These are phyloP conservation scores for Exutisphaerella laricina DNA, from an alignment of 2,329 filamentous ascomycete genomes.

Conservation along the genomic window DNA sequence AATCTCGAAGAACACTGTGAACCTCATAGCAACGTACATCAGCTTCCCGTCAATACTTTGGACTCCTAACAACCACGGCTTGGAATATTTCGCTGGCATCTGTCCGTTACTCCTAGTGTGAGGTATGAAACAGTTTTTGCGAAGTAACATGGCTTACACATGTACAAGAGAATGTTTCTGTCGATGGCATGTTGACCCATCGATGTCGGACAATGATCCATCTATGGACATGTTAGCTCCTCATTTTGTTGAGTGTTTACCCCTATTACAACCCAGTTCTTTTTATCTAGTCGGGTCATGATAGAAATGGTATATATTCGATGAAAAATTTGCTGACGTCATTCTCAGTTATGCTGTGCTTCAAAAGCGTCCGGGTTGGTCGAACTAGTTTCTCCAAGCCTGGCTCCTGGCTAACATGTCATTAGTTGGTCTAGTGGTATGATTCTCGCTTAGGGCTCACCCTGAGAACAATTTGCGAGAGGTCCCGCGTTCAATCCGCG, in stretches of 20 bases:
- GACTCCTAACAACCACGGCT: slow-evolving; percentile 16
- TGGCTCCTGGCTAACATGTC: not conserved
- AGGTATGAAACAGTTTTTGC: no score
- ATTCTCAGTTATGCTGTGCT: not conserved
- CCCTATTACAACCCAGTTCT: no score
- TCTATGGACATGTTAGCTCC: no score
- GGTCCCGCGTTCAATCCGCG: slow-evolving; percentile 22
- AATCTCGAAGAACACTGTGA: slow-evolving; percentile 8
- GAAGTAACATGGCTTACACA: no score
- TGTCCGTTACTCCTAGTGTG: no score
- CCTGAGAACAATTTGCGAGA: slow-evolving; percentile 18
- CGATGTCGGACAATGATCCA: no score
- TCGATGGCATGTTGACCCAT: no score
- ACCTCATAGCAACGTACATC: slow-evolving; percentile 15
- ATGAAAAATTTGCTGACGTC: not conserved
- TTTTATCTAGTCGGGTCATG: no score
- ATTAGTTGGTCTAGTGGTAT: slow-evolving; percentile 19
- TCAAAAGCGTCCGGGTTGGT: not conserved
- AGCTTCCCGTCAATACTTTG: slow-evolving; percentile 11
- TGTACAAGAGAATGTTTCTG: no score
- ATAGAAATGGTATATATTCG: no score
- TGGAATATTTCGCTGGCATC: no score
- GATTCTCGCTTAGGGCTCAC: slow-evolving; percentile 20
- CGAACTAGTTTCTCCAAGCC: not conserved
- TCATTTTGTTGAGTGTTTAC: no score